A percentile compares a stretch with the other conserved stretches of the same genome.
Evolutionary conservation across 441 rosid species (phyloP).

Genomic region (Corymbia calophylla): DNA sequence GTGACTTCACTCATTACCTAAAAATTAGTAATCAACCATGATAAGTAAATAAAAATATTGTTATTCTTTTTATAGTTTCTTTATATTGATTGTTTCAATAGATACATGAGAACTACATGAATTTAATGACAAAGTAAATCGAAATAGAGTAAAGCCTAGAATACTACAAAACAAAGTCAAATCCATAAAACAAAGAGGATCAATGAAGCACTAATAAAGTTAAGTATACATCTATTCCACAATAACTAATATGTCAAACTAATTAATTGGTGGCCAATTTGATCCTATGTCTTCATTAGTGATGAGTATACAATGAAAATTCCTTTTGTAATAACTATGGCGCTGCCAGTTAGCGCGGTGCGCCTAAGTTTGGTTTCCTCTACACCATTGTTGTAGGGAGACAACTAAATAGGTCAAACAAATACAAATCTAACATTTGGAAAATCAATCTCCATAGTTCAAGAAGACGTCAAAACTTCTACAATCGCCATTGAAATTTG

Average conservation of each 20-base stretch:
- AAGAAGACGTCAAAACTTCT: not conserved
- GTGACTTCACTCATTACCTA: not conserved
- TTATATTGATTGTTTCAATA: not conserved
- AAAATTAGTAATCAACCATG: not conserved
- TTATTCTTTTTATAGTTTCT: not conserved
- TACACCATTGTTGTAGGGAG: not conserved
- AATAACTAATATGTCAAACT: not conserved
- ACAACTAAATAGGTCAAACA: not conserved
- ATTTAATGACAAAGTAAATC: not conserved
- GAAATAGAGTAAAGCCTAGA: not conserved
- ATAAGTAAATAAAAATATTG: not conserved
- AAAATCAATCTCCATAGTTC: not conserved
- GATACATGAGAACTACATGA: not conserved
- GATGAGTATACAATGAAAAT: too few relatives aligned
- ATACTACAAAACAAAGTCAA: too few relatives aligned
- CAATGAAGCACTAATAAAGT: too few relatives aligned
- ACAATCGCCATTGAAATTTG: not conserved
- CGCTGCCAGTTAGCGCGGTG: rapidly evolving
- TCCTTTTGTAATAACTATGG: too few relatives aligned
- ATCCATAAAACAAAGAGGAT: too few relatives aligned
- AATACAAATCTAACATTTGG: not conserved
- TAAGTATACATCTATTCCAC: too few relatives aligned
- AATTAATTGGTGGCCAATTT: too few relatives aligned
- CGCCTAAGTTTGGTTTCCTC: too few relatives aligned
- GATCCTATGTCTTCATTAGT: too few relatives aligned